Base-by-base conservation (phyloP, 2,329 filamentous ascomycete species). In the Colletotrichum paranaense region DNA sequence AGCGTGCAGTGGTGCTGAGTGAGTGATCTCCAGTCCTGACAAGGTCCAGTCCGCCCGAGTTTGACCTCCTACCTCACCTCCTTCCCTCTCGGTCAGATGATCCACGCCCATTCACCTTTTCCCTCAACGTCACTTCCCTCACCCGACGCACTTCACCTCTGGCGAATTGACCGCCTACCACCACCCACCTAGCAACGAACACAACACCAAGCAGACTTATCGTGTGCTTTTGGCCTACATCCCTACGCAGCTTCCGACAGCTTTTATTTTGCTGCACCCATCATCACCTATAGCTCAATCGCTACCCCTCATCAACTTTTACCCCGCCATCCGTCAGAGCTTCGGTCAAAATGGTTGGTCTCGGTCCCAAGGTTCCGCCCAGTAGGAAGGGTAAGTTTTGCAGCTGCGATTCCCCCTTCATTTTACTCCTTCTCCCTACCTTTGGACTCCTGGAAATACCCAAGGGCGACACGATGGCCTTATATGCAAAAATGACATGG, bases 371-470 rank as follows among this genome's bases (percentile, higher is more conserved):
- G 80, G 85, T 83, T 80, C 86, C 85, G 76, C 85, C 85, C 78
- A 86, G 84, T 78, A 84, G 86, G 77, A 94, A 93, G 89, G 93
- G 93, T 93, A 89, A 82, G 91, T 89, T 75, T n/a, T 24, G 24
- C 28, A n/a, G 30, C 55, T 62, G 74, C 72, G 67, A 72, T 75
- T 69, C 60, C 73, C 14, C 38, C 38, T 42, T 60, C 60, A 30
- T 24, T 55, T 49, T 19, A n/a, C 42, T n/a, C 46, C 65, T 62
- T 72, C 57, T 46, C 53, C 55, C 73, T 69, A 57, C 38, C 24
- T 65, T 58, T 64, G 32, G 38, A 62, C 16, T 35, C 6, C 9
- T 42, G 56, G 26, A 62, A 26, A 11, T 6, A 26, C 26, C 28
- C 3, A 57, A 38, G 68, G 56, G 59, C 26, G 16, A 65, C 24